These are phyloP conservation scores for Pseudotulostoma volvatum DNA, from an alignment of 495 filamentous ascomycete species.

Conservation along the genomic window DNA sequence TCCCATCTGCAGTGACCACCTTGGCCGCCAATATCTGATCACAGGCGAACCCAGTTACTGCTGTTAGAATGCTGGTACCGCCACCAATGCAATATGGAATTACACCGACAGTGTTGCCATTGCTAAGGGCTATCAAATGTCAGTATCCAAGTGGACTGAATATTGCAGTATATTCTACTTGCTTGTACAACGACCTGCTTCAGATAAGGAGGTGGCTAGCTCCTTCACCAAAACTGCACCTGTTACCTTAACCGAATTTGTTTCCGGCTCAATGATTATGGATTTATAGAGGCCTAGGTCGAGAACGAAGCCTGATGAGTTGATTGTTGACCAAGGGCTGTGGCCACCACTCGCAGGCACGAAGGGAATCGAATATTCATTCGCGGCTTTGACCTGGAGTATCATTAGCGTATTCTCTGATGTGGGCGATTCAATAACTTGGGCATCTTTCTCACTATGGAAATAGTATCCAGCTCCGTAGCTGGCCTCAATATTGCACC, in stretches of 20 bases:
- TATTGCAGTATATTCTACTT: not conserved
- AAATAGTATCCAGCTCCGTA: slow-evolving; percentile 7
- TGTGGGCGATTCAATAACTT: not conserved
- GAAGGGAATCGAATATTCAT: slow-evolving; percentile 11
- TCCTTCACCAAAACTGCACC: slow-evolving; percentile 18
- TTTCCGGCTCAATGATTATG: slow-evolving; percentile 9
- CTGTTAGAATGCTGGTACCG: slow-evolving; percentile 9
- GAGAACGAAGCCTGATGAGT: slow-evolving; percentile 16
- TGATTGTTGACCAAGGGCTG: slow-evolving; percentile 18
- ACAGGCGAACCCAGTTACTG: slow-evolving; percentile 11
- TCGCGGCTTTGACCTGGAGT: slow-evolving; percentile 9
- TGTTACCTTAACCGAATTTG: slow-evolving; percentile 9
- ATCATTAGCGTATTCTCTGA: not conserved
- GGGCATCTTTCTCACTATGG: not conserved
- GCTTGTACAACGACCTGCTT: slow-evolving; percentile 8
- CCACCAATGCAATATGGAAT: slow-evolving; percentile 17
- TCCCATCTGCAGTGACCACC: slow-evolving; percentile 14
- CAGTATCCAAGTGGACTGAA: not conserved
- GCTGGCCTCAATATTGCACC: slow-evolving; percentile 10
- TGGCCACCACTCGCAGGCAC: slow-evolving; percentile 18
- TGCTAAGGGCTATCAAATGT: slow-evolving; percentile 17
- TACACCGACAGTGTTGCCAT: slow-evolving; percentile 16
- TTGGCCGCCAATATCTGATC: slow-evolving; percentile 17
- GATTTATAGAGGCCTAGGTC: slow-evolving; percentile 15
- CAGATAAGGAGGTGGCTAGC: slow-evolving; percentile 8